These are phyloP conservation scores for Vanrija pseudolonga DNA, from an alignment of 1,284 basidiomycete species.

Conservation along the genomic window DNA sequence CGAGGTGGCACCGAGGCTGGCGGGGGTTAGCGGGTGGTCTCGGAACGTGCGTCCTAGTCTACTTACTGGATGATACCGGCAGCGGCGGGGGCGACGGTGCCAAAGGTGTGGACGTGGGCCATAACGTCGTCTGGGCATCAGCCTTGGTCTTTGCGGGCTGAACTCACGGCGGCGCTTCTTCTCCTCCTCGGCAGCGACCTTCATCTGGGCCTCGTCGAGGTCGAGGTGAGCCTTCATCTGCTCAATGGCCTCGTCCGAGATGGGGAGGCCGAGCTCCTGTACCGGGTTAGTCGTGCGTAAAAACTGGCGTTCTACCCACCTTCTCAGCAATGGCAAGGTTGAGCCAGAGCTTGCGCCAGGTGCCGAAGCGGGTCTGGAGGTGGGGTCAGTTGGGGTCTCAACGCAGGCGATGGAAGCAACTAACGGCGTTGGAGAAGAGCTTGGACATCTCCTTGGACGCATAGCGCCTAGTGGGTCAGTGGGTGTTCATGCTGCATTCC, in stretches of 20 bases:
- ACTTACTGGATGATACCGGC: conserved; percentile 94
- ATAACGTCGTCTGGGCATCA: conserved; percentile 74
- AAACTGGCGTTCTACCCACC: conserved; percentile 20
- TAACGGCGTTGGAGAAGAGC: conserved; percentile 85
- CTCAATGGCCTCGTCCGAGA: conserved; percentile 83
- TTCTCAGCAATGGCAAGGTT: conserved; percentile 95
- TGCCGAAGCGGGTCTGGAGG: conserved; percentile 82
- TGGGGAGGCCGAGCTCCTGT: conserved; percentile 78
- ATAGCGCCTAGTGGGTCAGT: conserved; percentile 72
- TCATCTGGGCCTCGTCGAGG: conserved; percentile 85
- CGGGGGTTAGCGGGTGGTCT: neutral
- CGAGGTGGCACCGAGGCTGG: conserved; percentile 88
- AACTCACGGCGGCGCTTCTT: conserved; percentile 78
- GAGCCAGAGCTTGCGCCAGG: conserved; percentile 96
- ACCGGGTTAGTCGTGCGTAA: neutral
- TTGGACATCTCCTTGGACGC: conserved; percentile 98
- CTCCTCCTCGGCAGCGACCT: conserved; percentile 87
- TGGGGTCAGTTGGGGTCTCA: neutral
- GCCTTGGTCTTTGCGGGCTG: no score
- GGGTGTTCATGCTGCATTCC: neutral
- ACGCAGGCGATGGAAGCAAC: conserved; percentile 12
- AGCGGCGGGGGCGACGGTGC: conserved; percentile 86
- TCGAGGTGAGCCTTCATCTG: conserved; percentile 93
- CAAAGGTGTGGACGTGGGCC: conserved; percentile 98
- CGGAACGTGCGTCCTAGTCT: no score